Base-by-base conservation (phyloP, 148 eudicot genomes). In the Agrostemma githago region DNA sequence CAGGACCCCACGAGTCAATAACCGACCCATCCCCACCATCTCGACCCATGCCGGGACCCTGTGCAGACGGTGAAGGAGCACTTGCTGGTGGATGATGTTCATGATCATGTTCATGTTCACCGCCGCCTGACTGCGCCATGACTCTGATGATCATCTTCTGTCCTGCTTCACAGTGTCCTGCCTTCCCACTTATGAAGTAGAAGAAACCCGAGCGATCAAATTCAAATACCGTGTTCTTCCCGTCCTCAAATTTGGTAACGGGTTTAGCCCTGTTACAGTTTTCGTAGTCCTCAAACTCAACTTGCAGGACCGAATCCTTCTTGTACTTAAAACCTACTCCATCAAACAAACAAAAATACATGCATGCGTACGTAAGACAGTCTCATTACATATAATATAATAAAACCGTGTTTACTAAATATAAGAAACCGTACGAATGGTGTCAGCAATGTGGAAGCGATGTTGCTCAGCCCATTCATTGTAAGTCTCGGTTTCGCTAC, bases 261-360 rank as follows among this genome's bases (percentile, higher is more conserved):
- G 93, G 89, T 21, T 74, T 79, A 5, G 84, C 71, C 26, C 69
- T 78, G 53, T 66, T 67, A 71, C 96, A 93, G 70, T 71, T 77
- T 1, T 77, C 68, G 71, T 93, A 90, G 53, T 78, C 89, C 3
- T 74, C 84, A 43, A 61, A 51, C 26, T 48, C 80, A 57, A 90
- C 98, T 73, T 77, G 83, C 62, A 90, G 79, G 41, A 93, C 89
- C 0, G 96, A 85, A 83, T 93, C 92, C 6, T 87, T 86, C 34
- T 72, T 61, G 74, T 92, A 92, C 82, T 87, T 88, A 85, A 92
- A 92, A 73, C 74, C 96, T 92, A n/a, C n/a, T n/a, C n/a, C n/a
- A 6, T 8, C 61, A 39, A 38, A 68, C 53, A n/a, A 10, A 34
- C 37, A 12, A 11, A n/a, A 62, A 46, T 10, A 57, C 9, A n/a